Conservation (phyloP, 140 eudicot genomes). For the Stevia rebaudiana region DNA sequence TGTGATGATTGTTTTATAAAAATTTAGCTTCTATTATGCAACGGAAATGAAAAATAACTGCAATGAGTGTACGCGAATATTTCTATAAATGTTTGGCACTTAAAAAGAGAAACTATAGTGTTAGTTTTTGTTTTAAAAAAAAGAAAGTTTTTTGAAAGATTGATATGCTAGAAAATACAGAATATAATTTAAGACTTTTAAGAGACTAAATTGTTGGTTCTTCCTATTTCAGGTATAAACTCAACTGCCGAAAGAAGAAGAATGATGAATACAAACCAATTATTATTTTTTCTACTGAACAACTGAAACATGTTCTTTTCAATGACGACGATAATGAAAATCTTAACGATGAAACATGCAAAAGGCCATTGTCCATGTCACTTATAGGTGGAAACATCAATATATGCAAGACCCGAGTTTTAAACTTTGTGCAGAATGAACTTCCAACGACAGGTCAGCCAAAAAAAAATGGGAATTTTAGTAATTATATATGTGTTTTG, state of each 20-base stretch:
- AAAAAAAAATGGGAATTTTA: background rate
- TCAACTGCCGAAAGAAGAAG: conserved; percentile 47
- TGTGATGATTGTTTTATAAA: background rate
- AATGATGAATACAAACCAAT: conserved; percentile 37
- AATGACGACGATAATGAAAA: conserved; percentile 27
- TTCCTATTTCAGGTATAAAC: conserved; percentile 49
- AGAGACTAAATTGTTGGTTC: conserved; percentile 1
- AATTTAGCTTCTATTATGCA: background rate
- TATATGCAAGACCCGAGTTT: conserved; percentile 56
- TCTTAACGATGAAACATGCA: conserved; percentile 45
- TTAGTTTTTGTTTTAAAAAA: too few relatives aligned
- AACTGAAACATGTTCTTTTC: conserved; percentile 37
- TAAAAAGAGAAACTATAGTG: background rate
- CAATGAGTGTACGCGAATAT: background rate
- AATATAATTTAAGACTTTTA: background rate
- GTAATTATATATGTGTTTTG: background rate
- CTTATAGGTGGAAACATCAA: conserved; percentile 65
- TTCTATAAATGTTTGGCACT: background rate
- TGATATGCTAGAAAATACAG: background rate
- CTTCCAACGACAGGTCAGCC: conserved; percentile 47
- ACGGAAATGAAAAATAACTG: background rate
- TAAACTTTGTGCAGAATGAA: conserved; percentile 47
- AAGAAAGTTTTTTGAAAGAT: background rate
- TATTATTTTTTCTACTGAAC: conserved; percentile 28
- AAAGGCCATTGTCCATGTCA: conserved; percentile 60